Percentiles rank a stretch among this genome's conserved stretches.
Conservation (phyloP, 139 green algal genomes). For the Picochlorum sp. region DNA sequence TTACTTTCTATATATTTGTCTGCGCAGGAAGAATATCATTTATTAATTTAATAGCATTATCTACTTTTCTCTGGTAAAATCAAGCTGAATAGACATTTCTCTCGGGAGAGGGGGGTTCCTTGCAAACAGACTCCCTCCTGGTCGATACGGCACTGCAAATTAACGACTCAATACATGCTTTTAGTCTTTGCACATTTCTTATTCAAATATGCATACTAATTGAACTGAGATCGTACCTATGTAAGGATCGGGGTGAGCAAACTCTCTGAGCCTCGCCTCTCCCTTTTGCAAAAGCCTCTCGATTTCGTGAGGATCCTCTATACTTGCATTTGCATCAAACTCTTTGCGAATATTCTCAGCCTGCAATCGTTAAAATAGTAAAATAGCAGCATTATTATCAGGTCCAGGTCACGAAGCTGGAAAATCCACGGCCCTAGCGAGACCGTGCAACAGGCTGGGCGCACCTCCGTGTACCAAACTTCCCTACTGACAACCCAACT, state of each 20-base stretch:
- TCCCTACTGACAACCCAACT: constrained; percentile 40
- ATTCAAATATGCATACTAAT: not conserved
- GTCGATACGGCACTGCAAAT: constrained; percentile 46
- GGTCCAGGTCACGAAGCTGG: not conserved
- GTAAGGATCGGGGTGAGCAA: constrained; percentile 39
- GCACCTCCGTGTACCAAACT: constrained; percentile 35
- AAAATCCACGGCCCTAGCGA: not conserved
- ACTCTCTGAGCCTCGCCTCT: constrained; percentile 18
- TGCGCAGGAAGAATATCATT: no score
- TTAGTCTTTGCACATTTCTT: not conserved
- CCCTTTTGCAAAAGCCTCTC: constrained; percentile 22
- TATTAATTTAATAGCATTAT: no score
- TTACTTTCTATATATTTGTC: no score
- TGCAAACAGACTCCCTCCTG: constrained; percentile 36
- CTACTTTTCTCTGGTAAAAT: constrained; percentile 16
- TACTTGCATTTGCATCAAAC: constrained; percentile 13
- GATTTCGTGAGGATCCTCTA: constrained; percentile 14
- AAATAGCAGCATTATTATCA: not conserved
- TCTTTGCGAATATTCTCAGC: constrained; percentile 13
- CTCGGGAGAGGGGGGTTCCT: constrained; percentile 36
- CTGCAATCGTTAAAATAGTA: constrained; percentile 5
- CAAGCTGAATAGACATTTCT: constrained; percentile 6
- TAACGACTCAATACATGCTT: no score
- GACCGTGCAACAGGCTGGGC: not conserved
- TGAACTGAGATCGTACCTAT: no score